Evolutionary conservation across 176 grass and related monocot genomes (phyloP), one percentile per base, ranked within the genome.

Genomic region (Pontederia paniculata): DNA sequence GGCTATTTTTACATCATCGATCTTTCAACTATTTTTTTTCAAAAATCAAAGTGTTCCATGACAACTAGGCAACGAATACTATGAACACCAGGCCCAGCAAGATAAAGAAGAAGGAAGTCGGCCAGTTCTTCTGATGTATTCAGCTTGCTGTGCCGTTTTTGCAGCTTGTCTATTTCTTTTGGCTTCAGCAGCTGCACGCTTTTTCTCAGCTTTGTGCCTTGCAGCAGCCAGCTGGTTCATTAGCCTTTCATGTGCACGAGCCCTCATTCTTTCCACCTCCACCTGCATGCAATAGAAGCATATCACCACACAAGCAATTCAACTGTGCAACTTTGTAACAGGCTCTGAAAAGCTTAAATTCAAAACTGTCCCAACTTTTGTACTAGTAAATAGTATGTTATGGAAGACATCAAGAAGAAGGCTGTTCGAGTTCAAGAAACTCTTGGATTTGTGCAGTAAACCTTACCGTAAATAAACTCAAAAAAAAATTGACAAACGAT

Each of bases 51-150:
- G n/a, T 37, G 28, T 37, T 2, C 3, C 3, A 37, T 37, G 28
- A 37, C 28, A 37, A 37, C 28, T 37, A 2, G 5, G 28, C 3
- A 37, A 37, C 28, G 5, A 6, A 6, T 50, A 0, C 73, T 77
- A 94, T 0, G 80, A 84, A 68, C 89, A 95, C 80, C 78, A 88
- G 68, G 60, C 78, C 84, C 84, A 88, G 77, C 89, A 95, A 52
- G 74, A 68, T 16, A 88, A 56, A 0, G 77, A 78, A 12, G 78
- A 59, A 1, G 89, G 89, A 56, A 95, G 45, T 17, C 68, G 25
- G 0, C 89, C 89, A 0, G 89, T 95, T 64, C 80, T 86, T 73
- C 81, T 74, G 52, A 95, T 95, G 55, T 88, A 72, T 10, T 95
- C 80, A 10, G 81, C 81, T 71, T 95, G 84, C 53, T 95, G 73